Evolutionary conservation across 2,329 filamentous ascomycete species (phyloP), one percentile per base, ranked within the genome.

Genomic region (Aquanectria penicillioides): DNA sequence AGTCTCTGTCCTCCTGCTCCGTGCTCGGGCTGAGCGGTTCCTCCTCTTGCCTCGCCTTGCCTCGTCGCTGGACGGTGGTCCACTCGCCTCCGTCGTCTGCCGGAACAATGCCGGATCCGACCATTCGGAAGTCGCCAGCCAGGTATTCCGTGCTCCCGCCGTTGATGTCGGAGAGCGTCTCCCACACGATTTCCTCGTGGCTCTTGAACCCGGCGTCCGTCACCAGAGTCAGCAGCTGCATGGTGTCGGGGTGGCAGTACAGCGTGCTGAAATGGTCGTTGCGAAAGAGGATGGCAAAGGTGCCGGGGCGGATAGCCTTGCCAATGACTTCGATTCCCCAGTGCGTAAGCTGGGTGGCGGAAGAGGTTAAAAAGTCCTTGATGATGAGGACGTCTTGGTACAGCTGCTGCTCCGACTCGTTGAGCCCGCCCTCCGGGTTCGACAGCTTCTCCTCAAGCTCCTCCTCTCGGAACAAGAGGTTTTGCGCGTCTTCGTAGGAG

Each of bases 241-340:
- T 82, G 1, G 89, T 92, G 38, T 88, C 80, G 0, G 94, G 93
- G 68, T 98, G 93, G 60, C 94, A 92, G 76, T 97, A 97, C 0
- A 99, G 76, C 0, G 94, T 98, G 36, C 93, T 93, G 71, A 99
- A 99, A 73, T 99, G 95, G 71, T 99, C 94, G 69, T 99, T 99
- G 22, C 95, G 87, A 79, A 99, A 99, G 2, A 99, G 78, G 46
- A 99, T 98, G 0, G 92, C 92, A 61, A 97, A 86, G 1, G 90
- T 87, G 2, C 93, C 94, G 1, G 93, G 89, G 11, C 84, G 79
- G 56, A 97, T 83, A 6, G 85, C 88, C 47, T 86, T 85, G 1
- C 83, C 84, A 33, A 98, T 88, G 2, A 91, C 86, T 33, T 91
- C 85, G 3, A 99, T 82, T 0, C 95, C 95, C 74, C 89, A 90